Conservation (phyloP, 148 eudicot genomes). For the Diospyros kaki region DNA sequence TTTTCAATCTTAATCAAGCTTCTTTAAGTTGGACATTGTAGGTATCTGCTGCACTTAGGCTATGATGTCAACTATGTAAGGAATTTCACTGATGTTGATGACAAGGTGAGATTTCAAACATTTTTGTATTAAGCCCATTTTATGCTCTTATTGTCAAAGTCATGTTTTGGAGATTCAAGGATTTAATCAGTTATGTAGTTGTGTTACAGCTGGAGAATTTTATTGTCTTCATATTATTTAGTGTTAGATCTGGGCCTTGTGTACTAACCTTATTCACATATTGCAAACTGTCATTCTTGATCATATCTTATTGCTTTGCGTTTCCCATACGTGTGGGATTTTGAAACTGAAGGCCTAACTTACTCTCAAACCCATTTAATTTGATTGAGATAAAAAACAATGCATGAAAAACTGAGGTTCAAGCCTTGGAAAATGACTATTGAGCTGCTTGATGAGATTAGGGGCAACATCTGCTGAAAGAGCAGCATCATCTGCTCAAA, state of each 20-base stretch:
- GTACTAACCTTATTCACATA: too few relatives aligned
- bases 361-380: too few relatives aligned
- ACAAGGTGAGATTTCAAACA: conserved; percentile 64
- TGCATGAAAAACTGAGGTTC: too few relatives aligned
- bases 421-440: too few relatives aligned
- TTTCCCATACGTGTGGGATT: too few relatives aligned
- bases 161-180: not conserved
- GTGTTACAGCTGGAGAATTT: not conserved
- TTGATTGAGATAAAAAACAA: too few relatives aligned
- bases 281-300: too few relatives aligned
- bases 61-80: conserved; percentile 86
- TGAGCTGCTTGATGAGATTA: too few relatives aligned
- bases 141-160: conserved; percentile 2
- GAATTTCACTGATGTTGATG: conserved; percentile 97
- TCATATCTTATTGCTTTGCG: too few relatives aligned
- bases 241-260: not conserved
- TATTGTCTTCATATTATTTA: not conserved
- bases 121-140: not conserved
- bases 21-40: conserved; percentile 26
- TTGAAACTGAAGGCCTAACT: too few relatives aligned
- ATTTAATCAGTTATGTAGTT: not conserved
- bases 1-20: not conserved
- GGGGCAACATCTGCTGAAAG: too few relatives aligned
- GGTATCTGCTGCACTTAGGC: conserved; percentile 62
- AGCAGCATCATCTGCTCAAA: too few relatives aligned